Conservation (phyloP, 108 stramenopile species). For the Cyclotella baltica region DNA sequence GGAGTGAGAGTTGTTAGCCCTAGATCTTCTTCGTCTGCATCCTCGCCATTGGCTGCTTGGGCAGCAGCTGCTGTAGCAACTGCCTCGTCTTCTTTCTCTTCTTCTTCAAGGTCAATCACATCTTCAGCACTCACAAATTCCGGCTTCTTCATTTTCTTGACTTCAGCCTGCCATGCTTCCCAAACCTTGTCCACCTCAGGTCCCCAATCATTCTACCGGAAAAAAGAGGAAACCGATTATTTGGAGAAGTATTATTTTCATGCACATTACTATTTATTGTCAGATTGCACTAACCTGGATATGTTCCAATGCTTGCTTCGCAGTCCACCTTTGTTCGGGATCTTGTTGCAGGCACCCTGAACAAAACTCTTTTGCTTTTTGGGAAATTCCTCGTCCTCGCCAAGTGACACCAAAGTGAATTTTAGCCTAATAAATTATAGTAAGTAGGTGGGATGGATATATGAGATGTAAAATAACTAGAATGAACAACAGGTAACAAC, state of each 20-base stretch:
- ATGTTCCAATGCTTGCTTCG: slow-evolving; percentile 58
- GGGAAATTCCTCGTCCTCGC: slow-evolving; percentile 54
- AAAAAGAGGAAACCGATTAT: neutral
- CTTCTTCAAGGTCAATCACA: slow-evolving; percentile 32
- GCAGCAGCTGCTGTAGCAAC: neutral
- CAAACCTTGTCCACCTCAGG: slow-evolving; percentile 53
- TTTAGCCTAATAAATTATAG: slow-evolving; percentile 43
- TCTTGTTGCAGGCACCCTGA: slow-evolving; percentile 54
- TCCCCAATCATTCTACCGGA: slow-evolving; percentile 44
- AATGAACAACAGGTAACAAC: neutral
- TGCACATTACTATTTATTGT: too few species aligned
- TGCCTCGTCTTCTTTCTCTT: slow-evolving; percentile 2
- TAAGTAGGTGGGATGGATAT: too few species aligned
- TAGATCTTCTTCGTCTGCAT: slow-evolving; percentile 18
- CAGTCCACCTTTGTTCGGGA: slow-evolving; percentile 57
- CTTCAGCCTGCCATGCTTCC: slow-evolving; percentile 46
- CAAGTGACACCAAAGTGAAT: slow-evolving; percentile 56
- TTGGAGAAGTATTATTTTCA: too few species aligned
- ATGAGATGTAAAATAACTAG: neutral
- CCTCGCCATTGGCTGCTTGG: neutral
- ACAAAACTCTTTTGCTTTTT: slow-evolving; percentile 48
- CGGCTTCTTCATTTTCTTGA: slow-evolving; percentile 30
- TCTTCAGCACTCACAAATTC: slow-evolving; percentile 40
- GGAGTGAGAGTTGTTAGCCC: slow-evolving; percentile 14
- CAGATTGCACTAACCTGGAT: slow-evolving; percentile 28